Base-by-base conservation (phyloP, 2,329 filamentous ascomycete species). In the Penicillium olsonii region DNA sequence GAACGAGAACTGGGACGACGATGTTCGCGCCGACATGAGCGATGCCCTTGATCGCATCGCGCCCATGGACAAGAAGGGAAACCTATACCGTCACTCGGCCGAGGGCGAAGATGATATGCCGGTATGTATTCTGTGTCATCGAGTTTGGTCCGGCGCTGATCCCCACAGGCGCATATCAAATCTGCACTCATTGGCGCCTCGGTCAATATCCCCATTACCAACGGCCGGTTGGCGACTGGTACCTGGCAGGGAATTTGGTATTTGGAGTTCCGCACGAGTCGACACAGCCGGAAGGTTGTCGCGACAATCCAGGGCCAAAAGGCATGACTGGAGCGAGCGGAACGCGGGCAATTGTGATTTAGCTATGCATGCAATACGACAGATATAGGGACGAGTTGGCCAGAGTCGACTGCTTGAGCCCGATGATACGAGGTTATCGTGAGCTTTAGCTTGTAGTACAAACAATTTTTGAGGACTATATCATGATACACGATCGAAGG, bases 101-200 rank as follows among this genome's bases (percentile, higher is more conserved):
- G 94, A 96, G 78, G 94, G 94, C 2, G 67, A 71, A 43, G 94
- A 99, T 75, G 94, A 97, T 72, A 96, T 97, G 90, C 94, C 94
- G 31, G 87, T 89, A 67, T 48, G 79, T 76, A 17, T 31, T n/a
- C n/a, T n/a, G n/a, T n/a, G n/a, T n/a, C n/a, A n/a, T n/a, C n/a
- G n/a, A n/a, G n/a, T n/a, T n/a, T n/a, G n/a, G n/a, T n/a, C 29
- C 7, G 3, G n/a, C 14, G 29, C 29, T 31, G n/a, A 31, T 6
- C n/a, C 29, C 12, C 3, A 31, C 12, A 89, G 83, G 92, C 91
- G 51, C 94, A 99, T 72, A 87, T 99, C 70, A 99, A 99, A 75
- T 90, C 87, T 50, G 88, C 90, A 0, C 75, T 99, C 42, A 80
- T 97, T 24, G 94, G 94, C 12, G 90, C 92, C 4, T 95, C 88